Evolutionary conservation across 305 asterid species (phyloP), one percentile per base, ranked within the genome.

Genomic region (Fraxinus dipetala): DNA sequence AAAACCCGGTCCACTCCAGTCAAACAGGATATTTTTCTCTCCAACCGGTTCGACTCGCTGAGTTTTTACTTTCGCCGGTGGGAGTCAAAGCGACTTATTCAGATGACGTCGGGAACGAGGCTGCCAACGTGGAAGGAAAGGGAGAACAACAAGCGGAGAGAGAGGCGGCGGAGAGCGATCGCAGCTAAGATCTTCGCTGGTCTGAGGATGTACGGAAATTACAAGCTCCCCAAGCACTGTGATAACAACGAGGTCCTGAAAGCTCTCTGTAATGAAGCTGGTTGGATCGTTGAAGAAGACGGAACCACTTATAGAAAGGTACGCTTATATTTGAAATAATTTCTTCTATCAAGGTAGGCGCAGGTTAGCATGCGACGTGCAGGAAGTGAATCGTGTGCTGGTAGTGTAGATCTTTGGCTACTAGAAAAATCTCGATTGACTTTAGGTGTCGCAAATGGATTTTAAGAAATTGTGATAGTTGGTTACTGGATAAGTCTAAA

Each of bases 121-220:
- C 91, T 93, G 77, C 98, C 99, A 86, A 70, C 75, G 14, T 70
- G 75, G 75, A 70, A 70, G 43, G 75, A 70, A 70, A 70, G 75
- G 40, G 75, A 95, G 89, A 95, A 91, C 92, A 95, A 95, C 92
- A 95, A 92, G 94, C 97, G 97, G 78, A 83, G 99, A 83, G 99
- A 95, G 89, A 93, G 98, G 13, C 94, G 98, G 73, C 88, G 99
- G 80, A 92, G 99, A 20, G 99, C 99, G 88, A 94, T 92, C 93
- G 98, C 98, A 28, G 96, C 98, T 9, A 95, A 95, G 95, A 95
- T 95, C 92, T 95, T 95, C 83, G 61, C 99, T 79, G 99, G 99
- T 10, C 79, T 95, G 48, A 83, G 98, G 93, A 89, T 89, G 97
- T 94, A 93, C 85, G 99, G 99, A 0, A 93, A 92, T 80, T 95